phyloP scores from a whole-genome alignment of 352 stramenopile species.

The Aphanomyces stellatus region DNA sequence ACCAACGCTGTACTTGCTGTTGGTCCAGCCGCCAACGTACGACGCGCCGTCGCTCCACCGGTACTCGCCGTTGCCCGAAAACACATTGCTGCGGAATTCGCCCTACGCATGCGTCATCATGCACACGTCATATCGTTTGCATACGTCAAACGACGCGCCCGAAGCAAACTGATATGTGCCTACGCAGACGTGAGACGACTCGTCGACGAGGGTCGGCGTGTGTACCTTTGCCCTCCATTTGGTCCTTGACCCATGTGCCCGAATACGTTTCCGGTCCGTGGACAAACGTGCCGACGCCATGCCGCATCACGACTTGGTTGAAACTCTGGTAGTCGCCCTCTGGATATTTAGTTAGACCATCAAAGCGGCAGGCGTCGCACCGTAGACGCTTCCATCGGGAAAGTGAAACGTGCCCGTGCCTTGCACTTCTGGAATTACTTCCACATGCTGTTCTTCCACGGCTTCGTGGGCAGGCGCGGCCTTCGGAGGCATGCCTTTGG shows the following conservation, averaged over 20 bases:
- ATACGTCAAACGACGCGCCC: conserved; percentile 56
- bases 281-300: conserved; percentile 39
- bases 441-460: conserved; percentile 26
- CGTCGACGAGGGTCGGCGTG: too few species aligned
- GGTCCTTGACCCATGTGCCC: conserved; percentile 48
- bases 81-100: conserved; percentile 52
- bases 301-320: conserved; percentile 24
- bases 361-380: too few species aligned
- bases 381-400: conserved; percentile 52
- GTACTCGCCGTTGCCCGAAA: conserved; percentile 55
- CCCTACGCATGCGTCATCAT: conserved; percentile 21
- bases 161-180: conserved; percentile 56
- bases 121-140: too few species aligned
- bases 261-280: conserved; percentile 57
- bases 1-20: conserved; percentile 28
- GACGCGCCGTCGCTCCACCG: conserved; percentile 52
- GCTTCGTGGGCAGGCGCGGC: conserved; percentile 21
- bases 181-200: too few species aligned
- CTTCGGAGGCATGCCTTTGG: conserved; percentile 22
- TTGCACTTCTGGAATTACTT: conserved; percentile 23
- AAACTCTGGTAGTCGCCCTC: conserved; percentile 20
- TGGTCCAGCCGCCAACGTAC: conserved; percentile 51
- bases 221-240: conserved; percentile 51
- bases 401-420: conserved; percentile 56
- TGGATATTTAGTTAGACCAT: too few species aligned